Conservation (phyloP, 768 basidiomycete species). For the Boletellus emodensis region DNA sequence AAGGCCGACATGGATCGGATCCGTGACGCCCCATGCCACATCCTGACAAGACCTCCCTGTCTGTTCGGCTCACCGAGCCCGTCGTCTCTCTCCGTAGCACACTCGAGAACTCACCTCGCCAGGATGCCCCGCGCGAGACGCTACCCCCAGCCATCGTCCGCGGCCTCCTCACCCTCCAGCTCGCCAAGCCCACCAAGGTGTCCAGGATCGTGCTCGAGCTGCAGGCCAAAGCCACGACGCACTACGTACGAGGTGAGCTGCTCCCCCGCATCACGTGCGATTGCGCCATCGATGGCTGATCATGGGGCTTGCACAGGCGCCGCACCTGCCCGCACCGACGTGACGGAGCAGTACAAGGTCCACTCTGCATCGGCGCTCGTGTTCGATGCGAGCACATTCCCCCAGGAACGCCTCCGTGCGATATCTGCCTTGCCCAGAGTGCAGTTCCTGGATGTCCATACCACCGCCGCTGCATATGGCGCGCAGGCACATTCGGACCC, state of each 20-base stretch:
- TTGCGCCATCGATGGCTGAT: neutral
- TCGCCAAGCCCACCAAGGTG: conserved; percentile 79
- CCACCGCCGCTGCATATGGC: neutral
- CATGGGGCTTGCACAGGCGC: conserved; percentile 36
- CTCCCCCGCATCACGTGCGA: conserved; percentile 14
- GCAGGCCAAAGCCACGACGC: conserved; percentile 62
- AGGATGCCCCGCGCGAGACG: conserved; percentile 22
- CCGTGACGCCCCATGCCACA: conserved; percentile 4
- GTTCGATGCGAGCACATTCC: conserved; percentile 53
- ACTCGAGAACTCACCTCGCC: conserved; percentile 30
- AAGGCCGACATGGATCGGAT: neutral
- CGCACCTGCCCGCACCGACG: conserved; percentile 70
- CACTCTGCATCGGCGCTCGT: conserved; percentile 68
- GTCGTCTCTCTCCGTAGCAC: conserved; percentile 58
- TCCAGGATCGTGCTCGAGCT: conserved; percentile 82
- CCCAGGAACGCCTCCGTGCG: conserved; percentile 19
- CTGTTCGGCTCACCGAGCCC: conserved; percentile 66
- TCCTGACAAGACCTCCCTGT: conserved; percentile 40
- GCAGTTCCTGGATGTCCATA: conserved; percentile 8
- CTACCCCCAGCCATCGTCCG: conserved; percentile 62
- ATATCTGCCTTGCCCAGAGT: conserved; percentile 15
- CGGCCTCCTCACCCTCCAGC: conserved; percentile 58
- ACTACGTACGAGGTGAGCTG: conserved; percentile 90
- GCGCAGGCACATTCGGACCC: neutral
- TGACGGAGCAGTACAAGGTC: conserved; percentile 73